phyloP scores from a whole-genome alignment of 2,329 filamentous ascomycete species.

The Fusarium abutilonis region DNA sequence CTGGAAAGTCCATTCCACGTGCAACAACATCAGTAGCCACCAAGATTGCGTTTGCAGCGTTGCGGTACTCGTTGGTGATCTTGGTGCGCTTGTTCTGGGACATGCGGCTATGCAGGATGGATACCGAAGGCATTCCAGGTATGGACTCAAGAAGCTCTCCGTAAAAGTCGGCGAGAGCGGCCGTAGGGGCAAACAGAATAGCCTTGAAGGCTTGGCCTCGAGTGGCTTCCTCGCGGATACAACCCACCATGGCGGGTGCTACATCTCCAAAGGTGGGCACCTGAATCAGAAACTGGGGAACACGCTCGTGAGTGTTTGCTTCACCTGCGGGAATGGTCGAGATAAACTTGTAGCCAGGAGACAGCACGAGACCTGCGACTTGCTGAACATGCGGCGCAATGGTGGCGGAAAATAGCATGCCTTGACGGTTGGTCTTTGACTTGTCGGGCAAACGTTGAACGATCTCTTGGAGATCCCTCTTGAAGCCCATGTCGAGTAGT shows the following conservation, averaged over 20 bases:
- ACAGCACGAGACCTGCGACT: conserved; percentile 75
- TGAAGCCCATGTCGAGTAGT: conserved; percentile 85
- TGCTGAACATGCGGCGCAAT: conserved; percentile 82
- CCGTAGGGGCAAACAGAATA: conserved; percentile 79
- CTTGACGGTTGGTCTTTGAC: conserved; percentile 67
- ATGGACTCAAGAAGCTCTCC: conserved; percentile 55
- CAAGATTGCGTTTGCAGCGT: conserved; percentile 61
- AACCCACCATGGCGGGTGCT: conserved; percentile 65
- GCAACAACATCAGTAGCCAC: conserved; percentile 77
- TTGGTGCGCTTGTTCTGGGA: conserved; percentile 60
- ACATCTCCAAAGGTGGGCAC: conserved; percentile 78
- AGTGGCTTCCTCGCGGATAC: conserved; percentile 59
- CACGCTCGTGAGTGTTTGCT: conserved; percentile 76
- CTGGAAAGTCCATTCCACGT: conserved; percentile 77
- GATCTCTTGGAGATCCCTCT: conserved; percentile 81
- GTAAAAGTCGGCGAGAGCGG: conserved; percentile 63
- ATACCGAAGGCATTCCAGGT: conserved; percentile 55
- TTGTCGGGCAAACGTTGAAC: conserved; percentile 74
- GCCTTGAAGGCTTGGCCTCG: conserved; percentile 75
- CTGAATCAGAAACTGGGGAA: conserved; percentile 76
- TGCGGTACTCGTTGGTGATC: conserved; percentile 72
- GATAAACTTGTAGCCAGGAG: conserved; percentile 79
- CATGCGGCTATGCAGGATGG: conserved; percentile 62
- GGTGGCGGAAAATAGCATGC: conserved; percentile 87
- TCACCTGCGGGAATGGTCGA: conserved; percentile 82